A percentile compares a stretch with the other conserved stretches of the same genome.
Conservation (phyloP, 1,284 basidiomycete species). For the Athelia sp. region DNA sequence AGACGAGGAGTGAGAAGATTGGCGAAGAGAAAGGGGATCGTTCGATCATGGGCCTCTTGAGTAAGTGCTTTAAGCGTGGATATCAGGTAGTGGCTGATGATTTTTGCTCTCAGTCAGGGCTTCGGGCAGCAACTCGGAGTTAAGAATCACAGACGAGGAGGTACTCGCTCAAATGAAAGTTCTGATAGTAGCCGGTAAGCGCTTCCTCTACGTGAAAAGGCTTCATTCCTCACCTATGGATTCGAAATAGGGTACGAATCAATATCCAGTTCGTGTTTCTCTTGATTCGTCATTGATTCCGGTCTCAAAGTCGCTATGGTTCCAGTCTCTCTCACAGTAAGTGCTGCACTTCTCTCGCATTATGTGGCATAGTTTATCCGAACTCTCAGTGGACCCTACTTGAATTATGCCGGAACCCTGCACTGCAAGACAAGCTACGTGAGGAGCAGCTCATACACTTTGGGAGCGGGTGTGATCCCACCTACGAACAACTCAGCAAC, state of each 20-base stretch:
- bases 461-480: slow-evolving; percentile 12
- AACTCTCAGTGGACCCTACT: slow-evolving; percentile 28
- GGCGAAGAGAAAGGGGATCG: slow-evolving; percentile 27
- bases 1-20: slow-evolving; percentile 34
- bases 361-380: neutral
- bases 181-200: neutral
- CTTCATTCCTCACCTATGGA: neutral
- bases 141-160: slow-evolving; percentile 60
- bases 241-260: slow-evolving; percentile 35
- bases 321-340: slow-evolving; percentile 32
- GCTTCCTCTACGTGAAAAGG: neutral
- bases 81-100: neutral
- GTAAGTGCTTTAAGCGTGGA: slow-evolving; percentile 25
- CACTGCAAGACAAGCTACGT: slow-evolving; percentile 45
- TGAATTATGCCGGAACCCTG: slow-evolving; percentile 42
- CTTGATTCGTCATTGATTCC: slow-evolving; percentile 8
- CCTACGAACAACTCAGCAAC: slow-evolving; percentile 40
- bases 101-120: slow-evolving; percentile 41
- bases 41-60: slow-evolving; percentile 49
- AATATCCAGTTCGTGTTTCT: slow-evolving; percentile 29
- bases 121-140: slow-evolving; percentile 32
- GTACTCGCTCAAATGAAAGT: slow-evolving; percentile 46
- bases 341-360: slow-evolving; percentile 3
- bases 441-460: slow-evolving; percentile 38
- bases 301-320: slow-evolving; percentile 7